These are phyloP conservation scores for Colletotrichum neosansevieriae DNA, from an alignment of 2,329 filamentous ascomycete genomes.

Conservation along the genomic window DNA sequence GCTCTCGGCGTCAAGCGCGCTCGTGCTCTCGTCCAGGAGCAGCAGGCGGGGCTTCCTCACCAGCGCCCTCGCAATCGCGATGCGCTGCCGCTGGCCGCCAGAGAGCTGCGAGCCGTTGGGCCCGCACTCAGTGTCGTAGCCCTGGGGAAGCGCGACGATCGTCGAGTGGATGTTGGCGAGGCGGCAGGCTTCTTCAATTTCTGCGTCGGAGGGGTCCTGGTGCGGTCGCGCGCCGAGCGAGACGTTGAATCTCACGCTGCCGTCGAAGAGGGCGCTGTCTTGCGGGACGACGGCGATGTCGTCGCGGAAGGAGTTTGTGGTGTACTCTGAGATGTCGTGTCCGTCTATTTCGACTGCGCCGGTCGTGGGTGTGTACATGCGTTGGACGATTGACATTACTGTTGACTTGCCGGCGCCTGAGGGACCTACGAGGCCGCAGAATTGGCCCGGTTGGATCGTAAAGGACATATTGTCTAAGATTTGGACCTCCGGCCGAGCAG, in stretches of 20 bases:
- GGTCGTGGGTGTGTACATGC: slow-evolving; percentile 59
- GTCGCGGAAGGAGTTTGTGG: slow-evolving; percentile 52
- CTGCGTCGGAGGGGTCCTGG: slow-evolving; percentile 58
- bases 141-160: slow-evolving; percentile 65
- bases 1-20: slow-evolving; percentile 73
- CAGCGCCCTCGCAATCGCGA: slow-evolving; percentile 77
- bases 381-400: slow-evolving; percentile 67
- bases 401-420: slow-evolving; percentile 77
- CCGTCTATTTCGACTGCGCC: slow-evolving; percentile 60
- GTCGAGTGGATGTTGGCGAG: slow-evolving; percentile 71
- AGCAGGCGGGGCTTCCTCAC: slow-evolving; percentile 73
- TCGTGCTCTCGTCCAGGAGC: slow-evolving; percentile 78
- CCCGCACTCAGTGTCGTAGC: slow-evolving; percentile 68
- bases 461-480: slow-evolving; percentile 68
- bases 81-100: slow-evolving; percentile 77
- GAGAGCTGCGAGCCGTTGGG: slow-evolving; percentile 75
- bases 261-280: slow-evolving; percentile 56
- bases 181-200: slow-evolving; percentile 68
- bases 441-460: slow-evolving; percentile 68
- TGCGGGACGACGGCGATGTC: slow-evolving; percentile 55
- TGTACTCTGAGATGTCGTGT: slow-evolving; percentile 57
- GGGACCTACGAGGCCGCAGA: slow-evolving; percentile 73
- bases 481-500: slow-evolving; percentile 65
- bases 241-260: slow-evolving; percentile 56
- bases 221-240: slow-evolving; percentile 56